A percentile compares a stretch with the other conserved stretches of the same genome.
Evolutionary conservation across 306 rosid species (phyloP).

Genomic region (Delonix regia): DNA sequence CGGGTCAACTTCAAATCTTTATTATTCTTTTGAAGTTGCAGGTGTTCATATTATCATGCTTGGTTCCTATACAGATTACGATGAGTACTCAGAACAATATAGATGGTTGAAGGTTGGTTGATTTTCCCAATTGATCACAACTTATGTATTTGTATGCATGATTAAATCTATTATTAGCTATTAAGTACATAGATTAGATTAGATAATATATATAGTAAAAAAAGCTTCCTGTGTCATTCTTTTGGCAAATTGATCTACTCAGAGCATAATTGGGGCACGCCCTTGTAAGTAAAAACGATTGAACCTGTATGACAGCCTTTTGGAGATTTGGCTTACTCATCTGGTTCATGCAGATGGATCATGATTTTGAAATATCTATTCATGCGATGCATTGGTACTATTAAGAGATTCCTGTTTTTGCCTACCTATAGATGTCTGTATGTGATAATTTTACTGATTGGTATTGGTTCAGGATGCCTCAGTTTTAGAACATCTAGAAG

Average conservation of each 20-base stretch:
- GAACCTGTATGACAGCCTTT: not conserved
- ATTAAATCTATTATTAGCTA: not conserved
- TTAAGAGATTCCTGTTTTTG: not conserved
- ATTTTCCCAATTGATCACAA: not conserved
- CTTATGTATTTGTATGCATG: constrained; percentile 14
- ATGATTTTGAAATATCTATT: not conserved
- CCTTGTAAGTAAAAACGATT: not conserved
- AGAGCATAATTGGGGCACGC: not conserved
- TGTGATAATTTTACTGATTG: not conserved
- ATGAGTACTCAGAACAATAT: constrained; percentile 80
- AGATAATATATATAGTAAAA: not conserved
- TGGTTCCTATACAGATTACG: constrained; percentile 82
- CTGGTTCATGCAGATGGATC: not conserved
- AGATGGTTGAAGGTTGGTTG: constrained; percentile 86
- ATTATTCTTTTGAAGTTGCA: constrained; percentile 87
- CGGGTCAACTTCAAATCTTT: constrained; percentile 85
- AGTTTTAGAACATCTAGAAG: not conserved
- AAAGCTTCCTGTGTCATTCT: constrained; percentile 10
- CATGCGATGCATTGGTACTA: not conserved
- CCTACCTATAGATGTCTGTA: not conserved
- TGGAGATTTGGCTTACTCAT: not conserved
- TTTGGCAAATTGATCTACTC: not conserved
- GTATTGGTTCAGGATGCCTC: not conserved
- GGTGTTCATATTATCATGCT: constrained; percentile 86
- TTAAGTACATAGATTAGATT: not conserved